Evolutionary conservation across 176 grass and related monocot genomes (phyloP), one percentile per base, ranked within the genome.

Genomic region (Aegilops longissima): DNA sequence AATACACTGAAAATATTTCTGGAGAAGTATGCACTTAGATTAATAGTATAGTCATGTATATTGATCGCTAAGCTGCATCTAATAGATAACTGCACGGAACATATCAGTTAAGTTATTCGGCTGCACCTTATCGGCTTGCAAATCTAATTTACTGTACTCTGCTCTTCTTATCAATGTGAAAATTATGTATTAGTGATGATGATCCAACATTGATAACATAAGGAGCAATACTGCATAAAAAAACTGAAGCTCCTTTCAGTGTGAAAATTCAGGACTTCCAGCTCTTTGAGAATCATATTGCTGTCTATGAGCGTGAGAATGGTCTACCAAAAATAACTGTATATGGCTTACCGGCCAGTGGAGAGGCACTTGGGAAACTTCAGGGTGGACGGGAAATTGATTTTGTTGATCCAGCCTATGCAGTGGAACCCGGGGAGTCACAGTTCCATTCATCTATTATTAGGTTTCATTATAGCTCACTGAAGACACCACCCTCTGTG

Each of bases 191-290:
- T 45, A 83, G 17, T 77, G 66, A 38, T 79, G 25, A 34, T 83
- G 56, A 70, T 70, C 68, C 13, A 12, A 27, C 20, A 45, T 71
- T 77, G 51, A 70, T 30, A 64, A 38, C 21, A 68, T 27, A 75
- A 47, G 61, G 75, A 70, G 54, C 17, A 65, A 45, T 21, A 0
- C 70, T 63, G 2, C 33, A 54, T 83, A 36, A 87, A 81, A 74
- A 89, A 64, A 29, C 81, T 78, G 23, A 78, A 44, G 78, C 58
- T 80, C 73, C 33, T 83, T 89, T 80, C 93, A 95, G 96, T 85
- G 96, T 95, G 84, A 94, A 90, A 92, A 92, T 94, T 87, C 91
- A 95, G 81, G 86, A 78, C 42, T 82, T 98, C 69, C 93, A 91
- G 86, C 83, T 95, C 85, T 94, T 94, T 87, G 84, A 78, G 66